Percentiles rank a stretch among this genome's conserved stretches.
Conservation (phyloP, 306 rosid genomes). For the Quercus agrifolia region DNA sequence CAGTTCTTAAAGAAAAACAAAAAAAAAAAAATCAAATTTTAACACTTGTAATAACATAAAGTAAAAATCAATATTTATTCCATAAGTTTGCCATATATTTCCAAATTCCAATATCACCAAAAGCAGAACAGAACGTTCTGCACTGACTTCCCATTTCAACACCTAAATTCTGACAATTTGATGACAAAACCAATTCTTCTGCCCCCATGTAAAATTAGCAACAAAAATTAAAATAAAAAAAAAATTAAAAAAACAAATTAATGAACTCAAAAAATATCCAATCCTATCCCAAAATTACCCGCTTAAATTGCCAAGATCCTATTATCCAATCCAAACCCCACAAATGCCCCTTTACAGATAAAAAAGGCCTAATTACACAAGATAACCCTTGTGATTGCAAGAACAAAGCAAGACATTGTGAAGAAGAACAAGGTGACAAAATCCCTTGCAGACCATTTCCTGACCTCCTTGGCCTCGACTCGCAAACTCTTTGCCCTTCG, state of each 20-base stretch:
- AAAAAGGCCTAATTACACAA: slow-evolving; percentile 48
- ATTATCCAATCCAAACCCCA: background rate
- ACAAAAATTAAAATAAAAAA: background rate
- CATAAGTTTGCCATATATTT: slow-evolving; percentile 1
- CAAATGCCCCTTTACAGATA: background rate
- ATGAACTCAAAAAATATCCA: background rate
- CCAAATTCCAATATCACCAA: slow-evolving; percentile 19
- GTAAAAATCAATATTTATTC: slow-evolving; percentile 9
- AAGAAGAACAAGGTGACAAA: slow-evolving; percentile 69
- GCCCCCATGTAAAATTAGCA: no score
- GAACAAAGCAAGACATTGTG: slow-evolving; percentile 61
- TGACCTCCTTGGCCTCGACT: slow-evolving; percentile 57
- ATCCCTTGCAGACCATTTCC: slow-evolving; percentile 87
- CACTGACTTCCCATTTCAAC: slow-evolving; percentile 16
- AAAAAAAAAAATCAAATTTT: background rate
- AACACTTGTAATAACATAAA: background rate
- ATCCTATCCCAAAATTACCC: background rate
- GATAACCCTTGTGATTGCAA: slow-evolving; percentile 65
- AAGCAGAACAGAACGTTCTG: slow-evolving; percentile 85
- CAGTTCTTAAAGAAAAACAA: background rate
- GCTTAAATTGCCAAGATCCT: background rate
- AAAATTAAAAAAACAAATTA: background rate
- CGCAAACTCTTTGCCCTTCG: slow-evolving; percentile 86
- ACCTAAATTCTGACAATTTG: background rate
- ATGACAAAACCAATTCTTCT: no score